Percentiles rank a stretch among this genome's conserved stretches.
Evolutionary conservation across 768 basidiomycete species (phyloP).

Genomic region (Hirschioporus abietinus): DNA sequence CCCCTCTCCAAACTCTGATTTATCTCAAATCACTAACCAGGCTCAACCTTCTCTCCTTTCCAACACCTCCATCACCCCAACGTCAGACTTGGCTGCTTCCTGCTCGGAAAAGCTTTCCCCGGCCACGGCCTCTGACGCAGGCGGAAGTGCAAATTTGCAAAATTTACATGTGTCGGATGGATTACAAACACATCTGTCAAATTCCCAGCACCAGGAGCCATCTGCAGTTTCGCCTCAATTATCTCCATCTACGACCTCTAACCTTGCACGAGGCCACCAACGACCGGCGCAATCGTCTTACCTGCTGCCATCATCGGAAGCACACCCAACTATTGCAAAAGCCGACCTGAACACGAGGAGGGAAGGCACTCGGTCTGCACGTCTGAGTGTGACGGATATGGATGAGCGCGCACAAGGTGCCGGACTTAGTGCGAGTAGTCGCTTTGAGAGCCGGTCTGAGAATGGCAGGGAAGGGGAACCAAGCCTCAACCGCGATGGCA

Average conservation of each 20-base stretch:
- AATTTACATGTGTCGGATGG: neutral
- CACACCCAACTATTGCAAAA: neutral
- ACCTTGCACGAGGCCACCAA: neutral
- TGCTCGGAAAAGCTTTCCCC: neutral
- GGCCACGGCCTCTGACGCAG: neutral
- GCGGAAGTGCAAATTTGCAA: slow-evolving; percentile 1
- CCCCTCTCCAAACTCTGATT: neutral
- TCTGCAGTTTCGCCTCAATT: neutral
- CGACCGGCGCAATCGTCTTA: neutral
- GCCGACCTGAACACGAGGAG: neutral
- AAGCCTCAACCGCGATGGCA: neutral
- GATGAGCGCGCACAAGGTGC: neutral
- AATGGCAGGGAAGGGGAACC: neutral
- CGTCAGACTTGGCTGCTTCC: neutral
- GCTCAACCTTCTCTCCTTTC: neutral
- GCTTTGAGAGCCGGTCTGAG: neutral
- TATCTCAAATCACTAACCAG: neutral
- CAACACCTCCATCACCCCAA: neutral
- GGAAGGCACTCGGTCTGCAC: neutral
- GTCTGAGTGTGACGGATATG: neutral
- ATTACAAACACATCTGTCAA: neutral
- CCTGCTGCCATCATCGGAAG: neutral
- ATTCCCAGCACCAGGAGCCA: neutral
- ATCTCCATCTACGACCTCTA: neutral
- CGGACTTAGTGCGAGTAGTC: neutral